Base-by-base conservation (phyloP, 176 grass and related monocot genomes). In the Oryza meridionalis region DNA sequence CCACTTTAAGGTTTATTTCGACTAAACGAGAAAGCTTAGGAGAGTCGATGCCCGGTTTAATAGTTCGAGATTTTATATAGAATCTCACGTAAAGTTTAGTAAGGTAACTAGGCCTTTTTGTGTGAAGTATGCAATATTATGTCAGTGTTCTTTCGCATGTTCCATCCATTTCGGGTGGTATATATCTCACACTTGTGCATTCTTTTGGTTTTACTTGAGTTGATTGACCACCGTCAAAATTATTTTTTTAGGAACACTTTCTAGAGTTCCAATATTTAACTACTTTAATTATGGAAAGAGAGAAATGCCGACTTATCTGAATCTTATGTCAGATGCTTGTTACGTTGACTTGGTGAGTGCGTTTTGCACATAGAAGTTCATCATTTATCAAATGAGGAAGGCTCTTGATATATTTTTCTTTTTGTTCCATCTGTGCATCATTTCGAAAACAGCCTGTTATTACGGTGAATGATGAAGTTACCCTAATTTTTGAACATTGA, bases 271-370 rank as follows among this genome's bases (percentile, higher is more conserved):
- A 24, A 10, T 78, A 78, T 70, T 79, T 69, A 77, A 58, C 27
- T 31, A 22, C 47, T 50, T 59, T 21, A 10, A 72, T 50, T 25
- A 47, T 65, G 40, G 35, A 24, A 14, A 47, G 55, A 51, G 42
- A 46, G 55, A 63, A 4, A 45, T 26, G 76, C 37, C 11, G 47
- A 15, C 68, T 42, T 59, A 26, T 79, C n/a, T 86, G 13, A 80
- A 32, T 24, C 44, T 15, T 80, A 13, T 53, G 22, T 24, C 59
- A 47, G 44, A 67, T 44, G 70, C 62, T 32, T 58, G 70, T n/a
- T 59, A 62, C 16, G 11, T 44, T 81, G 85, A 75, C 85, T 75
- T 73, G 55, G 58, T 67, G 26, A n/a, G 15, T 61, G 47, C 22
- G 7, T 31, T 21, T 35, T 77, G 61, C 43, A 70, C 10, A 65